Conservation (phyloP, 805 yeast genomes). For the Kuraishia hungarica region DNA sequence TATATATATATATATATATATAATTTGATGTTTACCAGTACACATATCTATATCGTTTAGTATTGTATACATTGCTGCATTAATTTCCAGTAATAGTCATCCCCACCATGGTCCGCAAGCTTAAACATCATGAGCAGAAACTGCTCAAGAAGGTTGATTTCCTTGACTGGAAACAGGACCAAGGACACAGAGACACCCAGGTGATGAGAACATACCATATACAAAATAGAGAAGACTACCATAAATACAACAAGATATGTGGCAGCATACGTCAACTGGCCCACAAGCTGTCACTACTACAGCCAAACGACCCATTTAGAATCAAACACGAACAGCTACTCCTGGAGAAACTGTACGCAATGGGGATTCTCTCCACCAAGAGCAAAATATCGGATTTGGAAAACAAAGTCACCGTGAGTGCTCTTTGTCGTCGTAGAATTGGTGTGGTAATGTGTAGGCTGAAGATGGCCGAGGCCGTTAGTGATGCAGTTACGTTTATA, state of each 20-base stretch:
- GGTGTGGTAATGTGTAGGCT: slow-evolving; percentile 92
- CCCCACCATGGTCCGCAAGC: slow-evolving; percentile 81
- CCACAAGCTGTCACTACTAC: slow-evolving; percentile 73
- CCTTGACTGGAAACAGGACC: slow-evolving; percentile 95
- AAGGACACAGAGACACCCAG: slow-evolving; percentile 91
- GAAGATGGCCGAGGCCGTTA: slow-evolving; percentile 84
- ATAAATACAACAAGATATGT: slow-evolving; percentile 85
- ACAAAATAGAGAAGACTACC: slow-evolving; percentile 93
- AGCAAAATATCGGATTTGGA: slow-evolving; percentile 89
- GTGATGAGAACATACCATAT: slow-evolving; percentile 93
- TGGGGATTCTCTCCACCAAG: slow-evolving; percentile 86
- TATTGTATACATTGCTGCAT: no score
- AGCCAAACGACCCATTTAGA: slow-evolving; percentile 82
- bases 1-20: no score
- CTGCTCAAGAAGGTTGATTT: slow-evolving; percentile 92
- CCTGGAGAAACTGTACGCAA: slow-evolving; percentile 75
- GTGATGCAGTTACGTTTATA: slow-evolving; percentile 84
- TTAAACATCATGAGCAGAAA: slow-evolving; percentile 93
- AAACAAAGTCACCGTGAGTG: slow-evolving; percentile 85
- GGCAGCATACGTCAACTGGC: slow-evolving; percentile 88
- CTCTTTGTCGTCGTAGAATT: slow-evolving; percentile 83
- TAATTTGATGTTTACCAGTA: no score
- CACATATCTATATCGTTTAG: no score
- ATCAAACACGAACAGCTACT: slow-evolving; percentile 81
- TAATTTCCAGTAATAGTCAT: no score